These are phyloP conservation scores for Favolaschia claudopus DNA, from an alignment of 768 basidiomycete genomes.

Conservation along the genomic window DNA sequence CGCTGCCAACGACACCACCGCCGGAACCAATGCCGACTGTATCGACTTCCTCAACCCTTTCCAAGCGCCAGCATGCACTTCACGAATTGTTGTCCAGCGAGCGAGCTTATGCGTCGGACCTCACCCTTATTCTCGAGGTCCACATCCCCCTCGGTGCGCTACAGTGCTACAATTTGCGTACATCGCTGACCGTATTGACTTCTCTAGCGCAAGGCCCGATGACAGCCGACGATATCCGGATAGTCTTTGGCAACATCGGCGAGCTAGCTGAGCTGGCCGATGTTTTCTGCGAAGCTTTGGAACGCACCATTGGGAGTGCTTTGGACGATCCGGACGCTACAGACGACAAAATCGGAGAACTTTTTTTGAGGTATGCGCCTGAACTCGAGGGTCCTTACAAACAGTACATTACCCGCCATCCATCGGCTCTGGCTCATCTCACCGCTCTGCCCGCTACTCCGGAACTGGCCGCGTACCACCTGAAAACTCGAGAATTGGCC, in stretches of 20 bases:
- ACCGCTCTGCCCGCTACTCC: slow-evolving; percentile 44
- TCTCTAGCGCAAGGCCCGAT: slow-evolving; percentile 64
- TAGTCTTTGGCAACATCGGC: slow-evolving; percentile 79
- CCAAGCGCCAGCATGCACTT: slow-evolving; percentile 81
- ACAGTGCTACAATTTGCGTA: slow-evolving; percentile 10
- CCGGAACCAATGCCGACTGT: slow-evolving; percentile 26
- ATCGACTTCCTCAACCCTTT: slow-evolving; percentile 44
- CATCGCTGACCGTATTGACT: too few species aligned
- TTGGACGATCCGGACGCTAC: slow-evolving; percentile 68
- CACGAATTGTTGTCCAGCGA: slow-evolving; percentile 82
- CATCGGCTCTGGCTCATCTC: slow-evolving; percentile 76
- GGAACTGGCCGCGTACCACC: slow-evolving; percentile 69
- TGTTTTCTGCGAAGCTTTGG: slow-evolving; percentile 66
- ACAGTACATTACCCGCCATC: slow-evolving; percentile 82
- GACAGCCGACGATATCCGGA: slow-evolving; percentile 71
- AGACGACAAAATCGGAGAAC: slow-evolving; percentile 70
- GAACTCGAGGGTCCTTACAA: slow-evolving; percentile 77
- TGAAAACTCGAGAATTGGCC: slow-evolving; percentile 70
- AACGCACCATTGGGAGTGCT: slow-evolving; percentile 68
- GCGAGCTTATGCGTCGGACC: slow-evolving; percentile 83
- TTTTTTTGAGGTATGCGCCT: slow-evolving; percentile 63
- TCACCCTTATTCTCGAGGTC: slow-evolving; percentile 78
- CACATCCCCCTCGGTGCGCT: slow-evolving; percentile 74
- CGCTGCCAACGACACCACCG: slow-evolving; percentile 1
- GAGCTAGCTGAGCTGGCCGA: slow-evolving; percentile 80